Conservation (phyloP, 306 rosid genomes). For the Casuarina equisetifolia region DNA sequence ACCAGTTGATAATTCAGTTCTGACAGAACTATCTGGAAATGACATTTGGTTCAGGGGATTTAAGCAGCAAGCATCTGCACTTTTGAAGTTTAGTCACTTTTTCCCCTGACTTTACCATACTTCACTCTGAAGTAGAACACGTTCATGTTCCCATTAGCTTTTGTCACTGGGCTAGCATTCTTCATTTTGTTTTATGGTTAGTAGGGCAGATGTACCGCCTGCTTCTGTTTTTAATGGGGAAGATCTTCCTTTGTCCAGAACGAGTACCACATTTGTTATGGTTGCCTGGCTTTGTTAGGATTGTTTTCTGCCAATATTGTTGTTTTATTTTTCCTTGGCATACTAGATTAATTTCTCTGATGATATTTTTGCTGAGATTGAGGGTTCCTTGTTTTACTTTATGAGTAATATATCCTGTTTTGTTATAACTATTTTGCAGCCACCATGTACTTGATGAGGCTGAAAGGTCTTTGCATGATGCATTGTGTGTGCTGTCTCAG, state of each 20-base stretch:
- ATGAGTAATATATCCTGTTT: not conserved
- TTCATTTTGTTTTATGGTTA: not conserved
- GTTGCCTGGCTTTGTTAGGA: not conserved
- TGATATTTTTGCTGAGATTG: not conserved
- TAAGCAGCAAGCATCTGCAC: not conserved
- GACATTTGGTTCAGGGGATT: not conserved
- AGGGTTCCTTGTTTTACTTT: not conserved
- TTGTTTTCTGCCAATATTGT: not conserved
- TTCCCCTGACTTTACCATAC: not conserved
- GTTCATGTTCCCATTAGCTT: not conserved
- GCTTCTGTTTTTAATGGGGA: not conserved
- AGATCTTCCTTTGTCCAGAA: not conserved
- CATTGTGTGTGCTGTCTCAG: slow-evolving; percentile 94
- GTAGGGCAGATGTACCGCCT: not conserved
- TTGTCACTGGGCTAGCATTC: not conserved
- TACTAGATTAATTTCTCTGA: not conserved
- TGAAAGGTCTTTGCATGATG: slow-evolving; percentile 97
- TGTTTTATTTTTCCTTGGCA: not conserved
- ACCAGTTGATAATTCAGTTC: not conserved
- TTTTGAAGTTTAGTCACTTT: not conserved
- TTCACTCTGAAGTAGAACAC: not conserved
- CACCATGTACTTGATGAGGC: slow-evolving; percentile 97
- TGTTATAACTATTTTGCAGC: slow-evolving; percentile 46
- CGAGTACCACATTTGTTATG: not conserved
- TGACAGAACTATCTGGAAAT: not conserved